Evolutionary conservation across 1,284 basidiomycete species (phyloP).

Genomic region (Ceratobasidium sp.): DNA sequence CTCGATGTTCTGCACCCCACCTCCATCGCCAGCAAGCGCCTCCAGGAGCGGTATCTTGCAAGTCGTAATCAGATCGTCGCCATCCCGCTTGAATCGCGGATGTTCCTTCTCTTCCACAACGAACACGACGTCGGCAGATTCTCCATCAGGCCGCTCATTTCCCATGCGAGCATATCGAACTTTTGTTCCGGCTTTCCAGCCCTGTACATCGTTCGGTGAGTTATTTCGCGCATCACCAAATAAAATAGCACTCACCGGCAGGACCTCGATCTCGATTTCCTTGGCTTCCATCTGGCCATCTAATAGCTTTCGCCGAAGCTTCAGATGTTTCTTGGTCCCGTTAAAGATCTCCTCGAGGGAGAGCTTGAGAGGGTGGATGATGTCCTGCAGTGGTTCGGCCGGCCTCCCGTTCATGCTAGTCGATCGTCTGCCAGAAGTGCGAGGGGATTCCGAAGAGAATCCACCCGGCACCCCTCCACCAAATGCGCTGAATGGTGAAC

Average conservation of each 20-base stretch:
- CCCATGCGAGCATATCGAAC: conserved; percentile 86
- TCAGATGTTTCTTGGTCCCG: conserved; percentile 88
- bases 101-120: conserved; percentile 92
- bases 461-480: conserved; percentile 65
- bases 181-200: conserved; percentile 90
- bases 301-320: conserved; percentile 77
- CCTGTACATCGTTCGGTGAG: conserved; percentile 48
- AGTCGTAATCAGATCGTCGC: conserved; percentile 74
- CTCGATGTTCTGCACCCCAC: conserved; percentile 61
- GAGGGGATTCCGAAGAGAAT: conserved; percentile 48
- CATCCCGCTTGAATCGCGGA: conserved; percentile 73
- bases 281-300: conserved; percentile 86
- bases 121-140: conserved; percentile 85
- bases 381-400: conserved; percentile 60
- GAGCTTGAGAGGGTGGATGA: conserved; percentile 83
- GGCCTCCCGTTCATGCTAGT: conserved; percentile 31
- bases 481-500: conserved; percentile 52
- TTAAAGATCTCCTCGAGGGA: conserved; percentile 90
- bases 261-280: conserved; percentile 80
- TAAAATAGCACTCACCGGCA: conserved; percentile 37
- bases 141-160: conserved; percentile 73
- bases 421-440: conserved; percentile 45
- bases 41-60: conserved; percentile 80
- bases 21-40: conserved; percentile 68
- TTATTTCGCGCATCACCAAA: conserved; percentile 1